phyloP scores from a whole-genome alignment of 2,329 filamentous ascomycete species.

The Fusarium setosum region DNA sequence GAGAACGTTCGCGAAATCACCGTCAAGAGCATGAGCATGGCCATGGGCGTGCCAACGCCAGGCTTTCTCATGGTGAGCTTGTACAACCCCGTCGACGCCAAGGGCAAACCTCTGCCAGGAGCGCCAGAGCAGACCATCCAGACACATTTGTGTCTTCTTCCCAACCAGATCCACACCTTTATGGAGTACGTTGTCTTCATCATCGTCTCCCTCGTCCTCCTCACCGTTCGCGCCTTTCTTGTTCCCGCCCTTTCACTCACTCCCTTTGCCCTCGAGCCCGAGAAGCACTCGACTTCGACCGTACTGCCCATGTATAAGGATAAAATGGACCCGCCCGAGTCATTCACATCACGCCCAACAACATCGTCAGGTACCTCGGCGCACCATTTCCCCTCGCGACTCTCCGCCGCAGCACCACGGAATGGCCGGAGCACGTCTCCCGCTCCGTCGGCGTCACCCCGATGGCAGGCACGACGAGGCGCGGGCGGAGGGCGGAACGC shows the following conservation, averaged over 20 bases:
- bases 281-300: conserved; percentile 34
- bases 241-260: conserved; percentile 65
- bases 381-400: conserved; percentile 36
- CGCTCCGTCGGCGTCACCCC: conserved; percentile 20
- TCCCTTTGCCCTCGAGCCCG: conserved; percentile 63
- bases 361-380: conserved; percentile 41
- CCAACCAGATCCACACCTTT: conserved; percentile 87
- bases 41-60: conserved; percentile 91
- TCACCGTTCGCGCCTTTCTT: conserved; percentile 66
- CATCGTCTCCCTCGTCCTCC: conserved; percentile 60
- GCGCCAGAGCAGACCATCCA: conserved; percentile 73
- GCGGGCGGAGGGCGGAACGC: conserved; percentile 33
- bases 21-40: conserved; percentile 94
- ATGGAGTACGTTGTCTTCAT: conserved; percentile 79
- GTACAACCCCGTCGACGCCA: conserved; percentile 86
- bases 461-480: conserved; percentile 44
- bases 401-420: conserved; percentile 36
- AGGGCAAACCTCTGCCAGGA: conserved; percentile 60
- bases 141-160: conserved; percentile 89
- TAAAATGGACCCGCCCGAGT: conserved; percentile 59
- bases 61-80: conserved; percentile 90
- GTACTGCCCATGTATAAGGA: conserved; percentile 62
- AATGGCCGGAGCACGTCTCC: conserved; percentile 36
- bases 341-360: conserved; percentile 20
- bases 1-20: conserved; percentile 83